These are phyloP conservation scores for Phalaenopsis hybrid DNA, from an alignment of 116 monocot species.

Conservation along the genomic window DNA sequence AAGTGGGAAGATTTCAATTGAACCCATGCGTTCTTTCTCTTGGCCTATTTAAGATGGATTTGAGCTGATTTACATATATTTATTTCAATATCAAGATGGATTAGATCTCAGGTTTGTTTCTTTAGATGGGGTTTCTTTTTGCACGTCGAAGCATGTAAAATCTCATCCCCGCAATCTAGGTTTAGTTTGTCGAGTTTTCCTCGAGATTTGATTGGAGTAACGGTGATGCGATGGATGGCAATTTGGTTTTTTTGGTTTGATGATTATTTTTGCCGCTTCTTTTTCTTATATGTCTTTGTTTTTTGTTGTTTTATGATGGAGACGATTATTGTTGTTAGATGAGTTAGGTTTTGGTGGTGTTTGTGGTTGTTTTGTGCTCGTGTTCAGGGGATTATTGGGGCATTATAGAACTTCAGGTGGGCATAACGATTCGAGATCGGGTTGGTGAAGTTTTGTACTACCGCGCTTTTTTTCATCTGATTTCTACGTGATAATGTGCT, in stretches of 20 bases:
- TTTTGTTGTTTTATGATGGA: background rate
- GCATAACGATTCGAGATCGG: background rate
- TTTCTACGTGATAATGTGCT: too few relatives aligned
- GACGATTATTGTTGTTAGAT: background rate
- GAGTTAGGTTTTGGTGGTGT: background rate
- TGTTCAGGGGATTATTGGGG: too few relatives aligned
- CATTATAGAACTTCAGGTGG: too few relatives aligned
- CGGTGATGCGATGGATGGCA: background rate
- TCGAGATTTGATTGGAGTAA: background rate
- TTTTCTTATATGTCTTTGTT: background rate
- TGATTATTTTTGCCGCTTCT: background rate
- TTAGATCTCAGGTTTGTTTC: conserved; percentile 21
- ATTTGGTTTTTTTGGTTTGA: background rate
- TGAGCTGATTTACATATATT: too few relatives aligned
- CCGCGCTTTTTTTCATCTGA: too few relatives aligned
- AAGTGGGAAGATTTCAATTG: background rate
- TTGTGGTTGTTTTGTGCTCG: background rate
- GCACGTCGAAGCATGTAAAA: background rate
- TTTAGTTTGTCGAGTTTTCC: background rate
- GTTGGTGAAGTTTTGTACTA: background rate
- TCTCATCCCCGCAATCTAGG: background rate
- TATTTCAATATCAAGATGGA: too few relatives aligned
- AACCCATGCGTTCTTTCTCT: background rate
- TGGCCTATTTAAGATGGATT: too few relatives aligned
- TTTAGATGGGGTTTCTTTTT: background rate